These are phyloP conservation scores for Filobasidium uniguttulatum DNA, from an alignment of 1,284 basidiomycete genomes.

Conservation along the genomic window DNA sequence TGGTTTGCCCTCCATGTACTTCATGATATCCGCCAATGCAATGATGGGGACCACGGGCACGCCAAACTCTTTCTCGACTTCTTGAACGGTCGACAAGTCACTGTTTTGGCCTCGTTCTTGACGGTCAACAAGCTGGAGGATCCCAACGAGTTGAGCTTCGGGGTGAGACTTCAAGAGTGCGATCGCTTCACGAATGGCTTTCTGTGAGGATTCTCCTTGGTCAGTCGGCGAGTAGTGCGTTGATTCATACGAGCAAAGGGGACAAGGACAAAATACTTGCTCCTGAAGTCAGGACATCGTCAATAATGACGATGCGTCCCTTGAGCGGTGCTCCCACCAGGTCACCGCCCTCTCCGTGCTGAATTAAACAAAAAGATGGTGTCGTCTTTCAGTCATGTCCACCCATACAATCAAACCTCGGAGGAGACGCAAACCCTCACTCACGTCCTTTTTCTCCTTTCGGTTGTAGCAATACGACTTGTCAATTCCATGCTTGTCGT, in stretches of 20 bases:
- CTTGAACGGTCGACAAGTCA: slow-evolving; percentile 56
- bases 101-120: slow-evolving; percentile 62
- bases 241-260: background rate
- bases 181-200: slow-evolving; percentile 72
- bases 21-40: slow-evolving; percentile 71
- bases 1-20: slow-evolving; percentile 60
- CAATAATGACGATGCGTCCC: slow-evolving; percentile 76
- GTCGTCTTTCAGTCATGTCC: background rate
- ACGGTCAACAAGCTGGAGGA: slow-evolving; percentile 79
- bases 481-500: slow-evolving; percentile 50
- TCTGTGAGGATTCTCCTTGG: too few relatives aligned
- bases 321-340: slow-evolving; percentile 74
- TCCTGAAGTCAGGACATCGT: slow-evolving; percentile 95
- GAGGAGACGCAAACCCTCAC: slow-evolving; percentile 16
- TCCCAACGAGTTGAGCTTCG: slow-evolving; percentile 71
- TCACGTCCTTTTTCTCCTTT: slow-evolving; percentile 76
- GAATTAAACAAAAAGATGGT: background rate
- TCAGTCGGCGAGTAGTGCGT: background rate
- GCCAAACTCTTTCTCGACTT: slow-evolving; percentile 62
- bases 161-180: slow-evolving; percentile 49
- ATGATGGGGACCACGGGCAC: slow-evolving; percentile 60
- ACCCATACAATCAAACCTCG: background rate
- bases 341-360: slow-evolving; percentile 87
- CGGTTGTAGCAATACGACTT: slow-evolving; percentile 84
- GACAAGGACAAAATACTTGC: slow-evolving; percentile 14